phyloP scores from a whole-genome alignment of 495 filamentous ascomycete genomes.

The Endocarpon pusillum region DNA sequence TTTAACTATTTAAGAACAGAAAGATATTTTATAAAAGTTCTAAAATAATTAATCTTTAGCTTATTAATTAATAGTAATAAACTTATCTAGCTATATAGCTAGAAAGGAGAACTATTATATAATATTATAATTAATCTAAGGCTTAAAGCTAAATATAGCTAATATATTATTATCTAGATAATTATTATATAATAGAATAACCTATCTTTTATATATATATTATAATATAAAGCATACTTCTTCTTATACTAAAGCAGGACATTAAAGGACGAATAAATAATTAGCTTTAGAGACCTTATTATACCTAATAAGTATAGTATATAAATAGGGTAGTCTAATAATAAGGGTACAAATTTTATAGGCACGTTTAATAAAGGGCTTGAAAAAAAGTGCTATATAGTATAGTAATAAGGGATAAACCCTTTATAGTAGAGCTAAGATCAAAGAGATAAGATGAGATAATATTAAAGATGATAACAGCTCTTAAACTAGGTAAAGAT shows the following conservation, averaged over 20 bases:
- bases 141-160: slow-evolving; percentile 69
- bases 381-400: slow-evolving; percentile 36
- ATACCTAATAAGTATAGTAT: slow-evolving; percentile 80
- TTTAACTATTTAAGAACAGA: slow-evolving; percentile 72
- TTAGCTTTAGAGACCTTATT: slow-evolving; percentile 81
- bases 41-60: slow-evolving; percentile 70
- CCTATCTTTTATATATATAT: slow-evolving; percentile 44
- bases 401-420: too few species aligned
- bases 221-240: slow-evolving; percentile 71
- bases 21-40: slow-evolving; percentile 88
- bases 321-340: slow-evolving; percentile 72
- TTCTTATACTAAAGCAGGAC: slow-evolving; percentile 91
- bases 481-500: slow-evolving; percentile 42
- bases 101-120: slow-evolving; percentile 82
- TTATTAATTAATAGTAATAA: slow-evolving; percentile 55
- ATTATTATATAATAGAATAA: slow-evolving; percentile 81
- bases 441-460: slow-evolving; percentile 30
- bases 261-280: slow-evolving; percentile 75
- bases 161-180: slow-evolving; percentile 97
- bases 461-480: slow-evolving; percentile 54
- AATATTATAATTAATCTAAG: slow-evolving; percentile 65
- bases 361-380: slow-evolving; percentile 22
- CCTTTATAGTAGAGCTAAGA: slow-evolving; percentile 29
- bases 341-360: slow-evolving; percentile 54
- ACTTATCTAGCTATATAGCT: slow-evolving; percentile 44